These are phyloP conservation scores for Hylodesmum podocarpum DNA, from an alignment of 306 rosid species.

Conservation along the genomic window DNA sequence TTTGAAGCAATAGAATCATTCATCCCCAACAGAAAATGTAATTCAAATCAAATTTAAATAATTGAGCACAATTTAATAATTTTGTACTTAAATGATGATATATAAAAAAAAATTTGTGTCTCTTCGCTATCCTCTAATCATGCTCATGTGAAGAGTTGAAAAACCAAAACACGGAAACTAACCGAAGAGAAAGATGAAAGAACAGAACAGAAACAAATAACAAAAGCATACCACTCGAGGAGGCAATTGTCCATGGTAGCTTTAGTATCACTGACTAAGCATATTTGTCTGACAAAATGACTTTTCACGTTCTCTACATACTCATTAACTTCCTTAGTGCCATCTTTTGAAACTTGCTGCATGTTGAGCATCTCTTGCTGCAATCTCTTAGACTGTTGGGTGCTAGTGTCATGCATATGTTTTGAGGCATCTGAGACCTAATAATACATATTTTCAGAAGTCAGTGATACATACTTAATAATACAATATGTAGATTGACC, in stretches of 20 bases:
- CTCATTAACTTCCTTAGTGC: constrained; percentile 46
- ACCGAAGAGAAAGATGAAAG: not conserved
- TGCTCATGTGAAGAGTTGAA: not conserved
- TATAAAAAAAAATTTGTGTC: too few species aligned
- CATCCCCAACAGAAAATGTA: not conserved
- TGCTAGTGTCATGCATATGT: constrained; percentile 47
- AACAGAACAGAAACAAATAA: not conserved
- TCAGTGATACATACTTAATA: not conserved
- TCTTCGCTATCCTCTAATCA: too few species aligned
- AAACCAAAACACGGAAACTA: not conserved
- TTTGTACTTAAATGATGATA: too few species aligned
- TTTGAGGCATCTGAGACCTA: constrained; percentile 80
- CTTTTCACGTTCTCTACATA: constrained; percentile 50
- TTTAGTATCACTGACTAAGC: constrained; percentile 47
- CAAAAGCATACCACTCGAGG: constrained; percentile 63
- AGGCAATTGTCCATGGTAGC: constrained; percentile 53
- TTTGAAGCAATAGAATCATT: not conserved
- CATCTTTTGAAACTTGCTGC: constrained; percentile 61
- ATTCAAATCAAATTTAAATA: not conserved
- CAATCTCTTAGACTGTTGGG: constrained; percentile 53
- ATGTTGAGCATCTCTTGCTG: constrained; percentile 56
- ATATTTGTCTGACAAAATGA: constrained; percentile 50
- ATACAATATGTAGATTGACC: not conserved
- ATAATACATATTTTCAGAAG: constrained; percentile 21
- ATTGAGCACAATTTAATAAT: not conserved